Evolutionary conservation across 179 eudicot species (phyloP), one percentile per base, ranked within the genome.

Genomic region (Silene noctiflora): DNA sequence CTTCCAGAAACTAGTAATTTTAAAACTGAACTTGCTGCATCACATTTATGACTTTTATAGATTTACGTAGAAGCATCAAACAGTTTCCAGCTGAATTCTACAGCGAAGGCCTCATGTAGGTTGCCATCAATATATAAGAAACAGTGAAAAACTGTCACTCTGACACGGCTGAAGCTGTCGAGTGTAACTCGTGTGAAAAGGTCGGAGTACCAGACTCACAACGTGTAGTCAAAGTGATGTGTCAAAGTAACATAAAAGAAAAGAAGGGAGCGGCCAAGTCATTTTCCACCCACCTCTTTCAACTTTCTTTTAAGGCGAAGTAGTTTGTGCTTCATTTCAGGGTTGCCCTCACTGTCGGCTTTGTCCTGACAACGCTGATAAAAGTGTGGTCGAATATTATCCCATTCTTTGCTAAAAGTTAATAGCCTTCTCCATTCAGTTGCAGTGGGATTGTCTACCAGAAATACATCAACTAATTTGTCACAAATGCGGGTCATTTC

Each of bases 391-490:
- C 97, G 84, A 39, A 91, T 86, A 78, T 74, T 77, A 53, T 78
- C 66, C 97, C 99, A 96, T 78, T 87, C 88, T 80, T 81, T 88
- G 81, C 98, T 93, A 79, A 87, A 90, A 70, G 88, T 90, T 74
- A 96, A 80, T 67, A 93, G 80, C 79, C 83, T 90, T 83, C 99
- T 93, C 99, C 99, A 96, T 51, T 93, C 97, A 4, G 88, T 76
- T 63, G 98, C 85, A 73, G 81, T 88, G 60, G 99, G 97, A 81
- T 87, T 96, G 85, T 93, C 98, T 71, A 96, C 94, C 89, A 93
- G 66, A 80, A 96, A 96, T 60, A 96, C 85, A 3, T 85, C 97
- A 79, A 96, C 90, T 62, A 96, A 84, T 78, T 90, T 96, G 81
- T 96, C 96, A 78, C 97, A 90, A 74, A 93, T 79, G 76, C 89